Conservation (phyloP, 345 rosid genomes). For the Pistacia integerrima region DNA sequence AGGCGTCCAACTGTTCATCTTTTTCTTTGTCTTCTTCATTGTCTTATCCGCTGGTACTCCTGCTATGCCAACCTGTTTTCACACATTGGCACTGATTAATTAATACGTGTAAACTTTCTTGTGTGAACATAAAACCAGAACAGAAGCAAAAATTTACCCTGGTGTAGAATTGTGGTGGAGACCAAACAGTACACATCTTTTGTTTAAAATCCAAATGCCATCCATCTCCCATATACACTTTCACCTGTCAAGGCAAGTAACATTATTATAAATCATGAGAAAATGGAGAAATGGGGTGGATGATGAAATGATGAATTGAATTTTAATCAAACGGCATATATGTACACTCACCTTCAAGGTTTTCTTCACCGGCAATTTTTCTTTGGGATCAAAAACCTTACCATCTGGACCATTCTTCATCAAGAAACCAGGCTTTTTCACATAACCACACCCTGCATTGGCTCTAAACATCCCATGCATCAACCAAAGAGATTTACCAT, state of each 20-base stretch:
- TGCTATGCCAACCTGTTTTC: constrained; percentile 61
- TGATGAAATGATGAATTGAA: background rate
- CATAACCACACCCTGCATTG: constrained; percentile 75
- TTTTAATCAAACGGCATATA: background rate
- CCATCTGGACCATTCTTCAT: constrained; percentile 33
- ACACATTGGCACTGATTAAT: background rate
- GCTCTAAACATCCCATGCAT: constrained; percentile 81
- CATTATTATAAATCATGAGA: background rate
- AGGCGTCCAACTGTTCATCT: constrained; percentile 62
- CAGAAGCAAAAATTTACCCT: constrained; percentile 37
- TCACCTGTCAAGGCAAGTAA: constrained; percentile 35
- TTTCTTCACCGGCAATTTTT: constrained; percentile 37
- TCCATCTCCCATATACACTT: constrained; percentile 72
- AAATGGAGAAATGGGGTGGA: background rate
- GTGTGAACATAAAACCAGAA: no score
- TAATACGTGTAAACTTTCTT: background rate
- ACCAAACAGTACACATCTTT: constrained; percentile 51
- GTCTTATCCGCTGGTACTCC: constrained; percentile 59
- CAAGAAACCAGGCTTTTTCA: constrained; percentile 66
- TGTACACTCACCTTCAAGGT: constrained; percentile 44
- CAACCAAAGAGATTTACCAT: constrained; percentile 74
- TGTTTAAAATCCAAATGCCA: constrained; percentile 58
- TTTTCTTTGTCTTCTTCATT: constrained; percentile 66
- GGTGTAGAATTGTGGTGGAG: constrained; percentile 71
- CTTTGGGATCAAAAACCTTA: constrained; percentile 53